A percentile compares a stretch with the other conserved stretches of the same genome.
Conservation (phyloP, 345 rosid genomes). For the rapeseed (Brassica napus) region DNA sequence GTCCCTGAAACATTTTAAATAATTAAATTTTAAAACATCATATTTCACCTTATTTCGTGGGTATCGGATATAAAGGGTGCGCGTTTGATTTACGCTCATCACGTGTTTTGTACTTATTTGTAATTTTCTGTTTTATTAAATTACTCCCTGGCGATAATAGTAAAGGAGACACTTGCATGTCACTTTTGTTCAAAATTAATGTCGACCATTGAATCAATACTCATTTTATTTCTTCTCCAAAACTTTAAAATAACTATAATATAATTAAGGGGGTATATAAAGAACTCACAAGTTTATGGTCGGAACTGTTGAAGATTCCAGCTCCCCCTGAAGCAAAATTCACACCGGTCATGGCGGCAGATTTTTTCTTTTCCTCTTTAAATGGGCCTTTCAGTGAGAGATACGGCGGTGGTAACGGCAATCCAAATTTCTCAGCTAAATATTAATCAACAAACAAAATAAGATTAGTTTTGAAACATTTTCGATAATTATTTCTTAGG, state of each 20-base stretch:
- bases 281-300: slow-evolving; percentile 48
- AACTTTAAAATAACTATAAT: neutral
- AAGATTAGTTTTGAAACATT: neutral
- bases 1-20: slow-evolving; percentile 38
- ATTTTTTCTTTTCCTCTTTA: slow-evolving; percentile 1
- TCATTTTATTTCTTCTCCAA: neutral
- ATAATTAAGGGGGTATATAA: neutral
- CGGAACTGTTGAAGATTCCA: slow-evolving; percentile 61
- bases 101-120: neutral
- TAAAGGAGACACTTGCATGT: neutral
- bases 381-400: slow-evolving; percentile 40
- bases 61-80: neutral
- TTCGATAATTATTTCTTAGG: neutral
- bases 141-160: neutral
- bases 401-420: slow-evolving; percentile 64
- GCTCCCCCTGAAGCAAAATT: slow-evolving; percentile 73
- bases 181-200: neutral
- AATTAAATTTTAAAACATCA: neutral
- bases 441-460: neutral
- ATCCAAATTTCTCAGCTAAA: slow-evolving; percentile 63
- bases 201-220: slow-evolving; percentile 3
- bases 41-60: neutral
- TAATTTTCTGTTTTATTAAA: neutral
- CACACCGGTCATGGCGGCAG: slow-evolving; percentile 45
- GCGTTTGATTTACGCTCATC: neutral